Base-by-base conservation (phyloP, 495 filamentous ascomycete species). In the Penicillium angulare region DNA sequence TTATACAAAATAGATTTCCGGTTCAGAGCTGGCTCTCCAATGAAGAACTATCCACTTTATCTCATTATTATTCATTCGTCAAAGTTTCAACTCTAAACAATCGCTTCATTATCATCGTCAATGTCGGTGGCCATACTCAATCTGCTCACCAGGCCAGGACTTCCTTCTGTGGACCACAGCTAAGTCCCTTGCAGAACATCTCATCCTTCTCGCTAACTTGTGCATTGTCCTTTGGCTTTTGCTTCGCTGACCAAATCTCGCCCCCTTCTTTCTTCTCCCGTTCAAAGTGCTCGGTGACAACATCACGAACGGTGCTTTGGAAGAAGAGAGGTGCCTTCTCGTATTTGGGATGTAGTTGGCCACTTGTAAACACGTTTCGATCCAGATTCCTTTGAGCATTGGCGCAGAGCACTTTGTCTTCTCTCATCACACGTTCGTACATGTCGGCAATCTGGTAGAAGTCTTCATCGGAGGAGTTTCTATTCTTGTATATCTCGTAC, bases 401-500 rank as follows among this genome's bases (percentile, higher is more conserved):
- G 41, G 63, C 61, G 58, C 75, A 78, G 16, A 78, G 71, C 13
- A 68, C 57, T 43, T 77, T 77, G 59, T 79, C 75, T 56, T 79
- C 73, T 1, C 53, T 45, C 65, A 74, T 67, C 36, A 77, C 64
- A 0, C 65, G 71, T 44, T 66, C 72, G 49, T 75, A 78, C 43
- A 78, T 65, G 0, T 69, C 47, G 42, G 60, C 67, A 54, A 76
- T 68, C 7, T 63, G 52, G 12, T 66, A 44, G 59, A 77, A 77
- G 8, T 76, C 65, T 8, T 68, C 63, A 7, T 74, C 71, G 0
- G 63, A 55, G 18, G 68, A 63, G 34, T 69, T 54, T 47, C 69
- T 70, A 61, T 76, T 72, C n/a, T 73, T 64, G 56, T 68, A 78
- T 41, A 79, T 65, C 51, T 81, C 72, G 55, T 78, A 79, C 7